Conservation (phyloP, 140 eudicot genomes). For the Erigeron philadelphicus region DNA sequence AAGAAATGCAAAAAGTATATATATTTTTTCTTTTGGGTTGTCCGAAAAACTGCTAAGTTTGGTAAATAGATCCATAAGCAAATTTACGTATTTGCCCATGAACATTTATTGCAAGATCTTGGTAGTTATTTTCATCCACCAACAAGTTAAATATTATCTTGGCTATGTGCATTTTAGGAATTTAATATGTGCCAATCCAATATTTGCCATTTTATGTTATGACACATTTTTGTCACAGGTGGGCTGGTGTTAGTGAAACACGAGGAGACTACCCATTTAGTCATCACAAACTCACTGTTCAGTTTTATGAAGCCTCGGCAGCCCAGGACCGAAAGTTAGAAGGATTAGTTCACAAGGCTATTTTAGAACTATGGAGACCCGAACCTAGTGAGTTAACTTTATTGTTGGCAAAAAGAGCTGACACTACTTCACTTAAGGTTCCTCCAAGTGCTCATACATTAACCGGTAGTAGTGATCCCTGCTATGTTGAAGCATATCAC, state of each 20-base stretch:
- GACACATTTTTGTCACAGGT: slow-evolving; percentile 42
- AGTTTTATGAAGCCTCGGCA: slow-evolving; percentile 82
- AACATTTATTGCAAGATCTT: not conserved
- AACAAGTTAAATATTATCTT: not conserved
- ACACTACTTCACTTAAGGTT: slow-evolving; percentile 64
- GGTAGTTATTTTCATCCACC: not conserved
- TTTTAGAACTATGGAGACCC: slow-evolving; percentile 95
- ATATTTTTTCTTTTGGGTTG: too few relatives aligned
- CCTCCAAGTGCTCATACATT: slow-evolving; percentile 76
- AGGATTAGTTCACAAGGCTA: slow-evolving; percentile 95
- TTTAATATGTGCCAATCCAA: too few relatives aligned
- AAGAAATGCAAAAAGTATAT: too few relatives aligned
- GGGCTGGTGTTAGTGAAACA: slow-evolving; percentile 95
- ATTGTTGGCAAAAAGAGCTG: slow-evolving; percentile 58
- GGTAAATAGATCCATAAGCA: not conserved
- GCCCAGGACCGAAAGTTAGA: slow-evolving; percentile 97
- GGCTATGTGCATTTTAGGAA: not conserved
- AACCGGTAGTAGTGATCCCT: slow-evolving; percentile 96
- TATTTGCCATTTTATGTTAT: not conserved
- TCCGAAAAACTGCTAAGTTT: too few relatives aligned
- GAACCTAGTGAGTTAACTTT: slow-evolving; percentile 80
- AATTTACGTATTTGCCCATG: slow-evolving; percentile 8
- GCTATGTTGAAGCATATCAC: slow-evolving; percentile 96
- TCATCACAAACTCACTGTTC: slow-evolving; percentile 96
- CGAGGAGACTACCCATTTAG: slow-evolving; percentile 97